These are phyloP conservation scores for Auricularia cornea DNA, from an alignment of 768 basidiomycete genomes.

Conservation along the genomic window DNA sequence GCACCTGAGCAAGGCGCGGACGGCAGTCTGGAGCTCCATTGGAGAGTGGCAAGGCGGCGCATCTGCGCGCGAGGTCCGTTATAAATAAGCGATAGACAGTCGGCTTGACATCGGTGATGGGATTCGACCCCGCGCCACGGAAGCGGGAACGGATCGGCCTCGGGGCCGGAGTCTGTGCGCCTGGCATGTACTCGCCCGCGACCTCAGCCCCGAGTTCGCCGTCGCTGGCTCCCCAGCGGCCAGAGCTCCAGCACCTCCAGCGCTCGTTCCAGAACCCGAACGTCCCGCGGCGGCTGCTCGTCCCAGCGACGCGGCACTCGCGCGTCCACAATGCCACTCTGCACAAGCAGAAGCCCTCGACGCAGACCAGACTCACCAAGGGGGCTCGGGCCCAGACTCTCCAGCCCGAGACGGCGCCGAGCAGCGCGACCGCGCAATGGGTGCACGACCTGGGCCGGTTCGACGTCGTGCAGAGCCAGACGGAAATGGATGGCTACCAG, in stretches of 20 bases:
- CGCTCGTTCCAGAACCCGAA: neutral
- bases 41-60: neutral
- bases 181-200: neutral
- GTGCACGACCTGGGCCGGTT: slow-evolving; percentile 39
- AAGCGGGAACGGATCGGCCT: neutral
- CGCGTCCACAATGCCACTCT: neutral
- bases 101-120: too few relatives aligned
- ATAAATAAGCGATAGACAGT: neutral
- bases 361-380: slow-evolving; percentile 17
- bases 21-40: too few relatives aligned
- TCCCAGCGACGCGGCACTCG: neutral
- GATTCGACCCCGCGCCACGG: too few relatives aligned
- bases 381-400: slow-evolving; percentile 16
- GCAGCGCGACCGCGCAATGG: slow-evolving; percentile 22
- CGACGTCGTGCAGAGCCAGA: slow-evolving; percentile 38
- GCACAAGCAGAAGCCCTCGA: slow-evolving; percentile 15
- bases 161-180: neutral
- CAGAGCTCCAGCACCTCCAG: neutral
- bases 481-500: slow-evolving; percentile 59
- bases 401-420: slow-evolving; percentile 5
- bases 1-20: slow-evolving; percentile 26
- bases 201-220: neutral
- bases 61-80: neutral
- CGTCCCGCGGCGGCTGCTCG: neutral
- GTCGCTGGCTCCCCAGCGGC: neutral